A percentile compares a stretch with the other conserved stretches of the same genome.
These are phyloP conservation scores for Dryas drummondii DNA, from an alignment of 306 rosid genomes.

Conservation along the genomic window DNA sequence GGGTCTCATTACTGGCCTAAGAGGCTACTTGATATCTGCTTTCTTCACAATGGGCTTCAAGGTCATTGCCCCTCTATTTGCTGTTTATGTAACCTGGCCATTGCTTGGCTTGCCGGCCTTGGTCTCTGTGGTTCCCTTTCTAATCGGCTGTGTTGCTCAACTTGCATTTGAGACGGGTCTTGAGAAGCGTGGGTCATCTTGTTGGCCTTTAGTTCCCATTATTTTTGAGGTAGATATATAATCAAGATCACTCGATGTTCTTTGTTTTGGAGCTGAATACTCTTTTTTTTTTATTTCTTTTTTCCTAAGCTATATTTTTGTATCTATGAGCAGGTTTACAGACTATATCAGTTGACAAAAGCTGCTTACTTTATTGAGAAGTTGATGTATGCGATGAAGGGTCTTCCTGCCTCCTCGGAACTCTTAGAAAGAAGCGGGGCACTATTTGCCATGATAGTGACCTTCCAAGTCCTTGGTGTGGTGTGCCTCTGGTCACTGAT, in stretches of 20 bases:
- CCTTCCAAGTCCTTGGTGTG: conserved; percentile 57
- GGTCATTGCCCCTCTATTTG: conserved; percentile 59
- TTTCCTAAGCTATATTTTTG: not conserved
- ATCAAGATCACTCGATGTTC: not conserved
- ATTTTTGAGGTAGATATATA: conserved; percentile 59
- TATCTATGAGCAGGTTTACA: conserved; percentile 54
- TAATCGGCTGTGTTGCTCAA: conserved; percentile 61
- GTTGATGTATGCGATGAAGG: conserved; percentile 56
- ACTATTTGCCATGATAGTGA: conserved; percentile 56
- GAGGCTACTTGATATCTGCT: conserved; percentile 69
- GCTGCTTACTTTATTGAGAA: conserved; percentile 65
- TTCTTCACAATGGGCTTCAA: conserved; percentile 66
- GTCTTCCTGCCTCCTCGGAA: conserved; percentile 49
- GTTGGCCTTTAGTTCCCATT: conserved; percentile 85
- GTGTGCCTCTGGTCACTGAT: conserved; percentile 84
- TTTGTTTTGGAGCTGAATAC: conserved; percentile 3
- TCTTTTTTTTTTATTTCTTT: not conserved
- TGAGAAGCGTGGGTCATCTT: conserved; percentile 55
- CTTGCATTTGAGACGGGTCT: conserved; percentile 54
- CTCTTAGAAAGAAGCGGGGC: conserved; percentile 61
- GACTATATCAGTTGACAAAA: conserved; percentile 78
- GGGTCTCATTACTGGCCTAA: conserved; percentile 92
- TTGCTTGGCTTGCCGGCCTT: conserved; percentile 51
- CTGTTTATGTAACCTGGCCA: conserved; percentile 57
- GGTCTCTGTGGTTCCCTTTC: conserved; percentile 63